Percentiles rank a stretch among this genome's conserved stretches.
These are phyloP conservation scores for Cardiospermum halicacabum DNA, from an alignment of 345 rosid genomes.

Conservation along the genomic window DNA sequence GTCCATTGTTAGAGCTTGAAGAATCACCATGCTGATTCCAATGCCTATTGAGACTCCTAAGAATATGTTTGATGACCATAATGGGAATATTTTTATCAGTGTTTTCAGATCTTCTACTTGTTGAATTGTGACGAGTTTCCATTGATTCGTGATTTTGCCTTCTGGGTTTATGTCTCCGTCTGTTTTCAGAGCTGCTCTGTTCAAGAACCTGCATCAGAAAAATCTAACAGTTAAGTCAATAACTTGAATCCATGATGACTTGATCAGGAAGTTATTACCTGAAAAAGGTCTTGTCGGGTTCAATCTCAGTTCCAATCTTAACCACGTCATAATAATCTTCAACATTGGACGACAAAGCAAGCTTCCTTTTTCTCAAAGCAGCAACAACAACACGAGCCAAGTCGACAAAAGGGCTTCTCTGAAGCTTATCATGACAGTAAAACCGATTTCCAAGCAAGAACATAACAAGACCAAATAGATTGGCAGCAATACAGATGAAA, in stretches of 20 bases:
- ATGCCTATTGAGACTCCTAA: constrained; percentile 28
- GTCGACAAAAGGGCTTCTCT: constrained; percentile 21
- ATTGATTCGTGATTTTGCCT: constrained; percentile 23
- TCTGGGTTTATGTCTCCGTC: constrained; percentile 32
- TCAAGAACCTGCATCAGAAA: constrained; percentile 34
- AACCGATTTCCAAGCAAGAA: constrained; percentile 14
- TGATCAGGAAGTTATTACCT: too few relatives aligned
- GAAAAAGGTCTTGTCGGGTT: neutral
- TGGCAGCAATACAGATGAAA: constrained; percentile 15
- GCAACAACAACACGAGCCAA: constrained; percentile 23
- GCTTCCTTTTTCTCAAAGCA: constrained; percentile 15
- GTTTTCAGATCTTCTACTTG: constrained; percentile 64
- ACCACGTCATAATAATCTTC: constrained; percentile 11
- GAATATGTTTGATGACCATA: constrained; percentile 29
- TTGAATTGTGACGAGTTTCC: constrained; percentile 51
- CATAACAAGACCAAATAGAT: constrained; percentile 6
- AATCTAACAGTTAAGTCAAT: too few relatives aligned
- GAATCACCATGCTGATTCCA: constrained; percentile 29
- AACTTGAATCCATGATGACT: too few relatives aligned
- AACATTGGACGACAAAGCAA: neutral
- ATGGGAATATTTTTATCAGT: constrained; percentile 37
- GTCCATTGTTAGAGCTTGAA: constrained; percentile 49
- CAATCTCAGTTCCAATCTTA: neutral
- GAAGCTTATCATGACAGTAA: constrained; percentile 13
- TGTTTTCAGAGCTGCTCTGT: constrained; percentile 38